A percentile compares a stretch with the other conserved stretches of the same genome.
These are phyloP conservation scores for Moniliella sp. DNA, from an alignment of 1,284 basidiomycete species.

Conservation along the genomic window DNA sequence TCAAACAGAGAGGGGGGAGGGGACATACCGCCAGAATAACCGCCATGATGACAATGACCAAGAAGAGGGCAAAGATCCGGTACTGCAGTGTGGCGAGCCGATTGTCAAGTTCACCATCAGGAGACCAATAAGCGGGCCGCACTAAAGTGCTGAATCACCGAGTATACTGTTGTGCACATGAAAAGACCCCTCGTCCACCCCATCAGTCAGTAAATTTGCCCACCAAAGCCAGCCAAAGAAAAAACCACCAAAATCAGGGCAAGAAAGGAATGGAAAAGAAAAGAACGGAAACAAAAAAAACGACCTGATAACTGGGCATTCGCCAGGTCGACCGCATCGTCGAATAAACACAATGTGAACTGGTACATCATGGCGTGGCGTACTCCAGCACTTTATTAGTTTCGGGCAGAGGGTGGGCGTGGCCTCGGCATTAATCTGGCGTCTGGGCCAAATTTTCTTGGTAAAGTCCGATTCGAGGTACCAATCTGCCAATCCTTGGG, in stretches of 20 bases:
- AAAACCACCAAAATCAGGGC: constrained; percentile 37
- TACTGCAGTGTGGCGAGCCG: constrained; percentile 57
- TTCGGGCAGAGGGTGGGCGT: constrained; percentile 25
- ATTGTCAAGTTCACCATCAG: constrained; percentile 59
- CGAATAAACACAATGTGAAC: no score
- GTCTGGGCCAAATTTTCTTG: constrained; percentile 35
- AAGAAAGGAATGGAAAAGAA: no score
- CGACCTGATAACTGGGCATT: no score
- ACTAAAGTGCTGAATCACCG: no score
- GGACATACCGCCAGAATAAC: constrained; percentile 54
- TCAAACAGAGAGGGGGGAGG: constrained; percentile 38
- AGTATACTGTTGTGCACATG: no score
- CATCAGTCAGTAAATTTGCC: constrained; percentile 8
- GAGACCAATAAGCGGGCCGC: constrained; percentile 56
- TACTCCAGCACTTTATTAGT: constrained; percentile 17
- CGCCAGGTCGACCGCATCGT: no score
- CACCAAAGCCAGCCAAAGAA: constrained; percentile 41
- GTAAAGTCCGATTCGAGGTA: constrained; percentile 34
- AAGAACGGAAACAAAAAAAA: no score
- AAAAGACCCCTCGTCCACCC: no score
- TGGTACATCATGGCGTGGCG: constrained; percentile 53
- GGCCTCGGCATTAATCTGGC: constrained; percentile 34
- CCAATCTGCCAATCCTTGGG: constrained; percentile 31
- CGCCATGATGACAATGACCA: constrained; percentile 46
- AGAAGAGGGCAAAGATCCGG: constrained; percentile 49